A percentile compares a stretch with the other conserved stretches of the same genome.
Evolutionary conservation across 2,329 filamentous ascomycete genomes (phyloP).

Genomic region (Colletotrichum eleusines): DNA sequence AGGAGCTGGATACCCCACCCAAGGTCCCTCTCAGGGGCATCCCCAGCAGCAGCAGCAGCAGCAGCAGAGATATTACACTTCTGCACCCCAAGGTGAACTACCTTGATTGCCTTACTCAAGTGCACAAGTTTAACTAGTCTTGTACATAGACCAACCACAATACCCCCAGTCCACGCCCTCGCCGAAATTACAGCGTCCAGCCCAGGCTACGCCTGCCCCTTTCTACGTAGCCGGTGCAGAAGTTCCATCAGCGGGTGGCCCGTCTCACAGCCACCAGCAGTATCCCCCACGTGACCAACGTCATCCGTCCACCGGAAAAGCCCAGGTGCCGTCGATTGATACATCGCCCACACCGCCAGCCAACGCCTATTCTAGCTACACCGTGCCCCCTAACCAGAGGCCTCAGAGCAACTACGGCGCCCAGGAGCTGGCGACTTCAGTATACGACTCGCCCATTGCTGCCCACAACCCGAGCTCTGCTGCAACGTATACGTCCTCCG

Average conservation of each 20-base stretch:
- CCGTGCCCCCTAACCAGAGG: conserved; percentile 63
- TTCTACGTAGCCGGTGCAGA: conserved; percentile 75
- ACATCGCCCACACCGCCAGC: conserved; percentile 64
- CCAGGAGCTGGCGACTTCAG: conserved; percentile 82
- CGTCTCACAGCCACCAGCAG: conserved; percentile 51
- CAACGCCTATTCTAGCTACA: conserved; percentile 62
- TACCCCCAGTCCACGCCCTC: conserved; percentile 63
- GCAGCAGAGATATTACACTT: conserved; percentile 74
- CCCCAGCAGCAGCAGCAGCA: conserved; percentile 42
- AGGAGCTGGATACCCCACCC: conserved; percentile 54
- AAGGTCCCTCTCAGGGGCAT: conserved; percentile 53
- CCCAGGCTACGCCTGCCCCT: conserved; percentile 64
- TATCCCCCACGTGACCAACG: conserved; percentile 64
- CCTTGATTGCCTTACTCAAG: conserved; percentile 38
- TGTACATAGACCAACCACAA: conserved; percentile 55
- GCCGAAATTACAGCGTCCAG: conserved; percentile 67
- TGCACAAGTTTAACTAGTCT: conserved; percentile 47
- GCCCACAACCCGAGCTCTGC: conserved; percentile 60
- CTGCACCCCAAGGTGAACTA: conserved; percentile 64
- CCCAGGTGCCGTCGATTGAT: conserved; percentile 64
- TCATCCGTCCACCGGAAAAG: conserved; percentile 60
- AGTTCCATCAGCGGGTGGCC: conserved; percentile 57
- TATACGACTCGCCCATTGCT: conserved; percentile 79
- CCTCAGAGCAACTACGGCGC: conserved; percentile 78
- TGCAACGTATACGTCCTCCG: conserved; percentile 60